Percentiles rank a stretch among this genome's conserved stretches.
Conservation (phyloP, 202 grass and related monocot species). For the Panicum hallii region DNA sequence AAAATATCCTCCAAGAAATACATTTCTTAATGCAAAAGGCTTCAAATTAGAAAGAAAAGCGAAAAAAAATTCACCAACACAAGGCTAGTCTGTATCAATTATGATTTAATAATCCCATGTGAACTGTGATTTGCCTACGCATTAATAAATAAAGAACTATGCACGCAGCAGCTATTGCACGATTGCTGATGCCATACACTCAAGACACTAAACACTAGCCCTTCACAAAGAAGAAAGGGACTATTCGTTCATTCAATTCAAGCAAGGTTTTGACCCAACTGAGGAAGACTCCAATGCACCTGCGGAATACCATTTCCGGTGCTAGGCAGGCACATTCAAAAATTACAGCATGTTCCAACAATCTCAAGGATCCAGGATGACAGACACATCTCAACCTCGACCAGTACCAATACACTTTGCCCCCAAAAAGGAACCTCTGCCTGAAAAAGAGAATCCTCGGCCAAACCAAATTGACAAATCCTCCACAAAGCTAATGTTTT, state of each 20-base stretch:
- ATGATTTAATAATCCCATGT: background rate
- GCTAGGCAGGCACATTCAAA: slow-evolving; percentile 15
- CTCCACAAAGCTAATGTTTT: slow-evolving; percentile 36
- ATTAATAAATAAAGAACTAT: background rate
- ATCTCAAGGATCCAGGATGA: slow-evolving; percentile 5
- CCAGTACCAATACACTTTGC: slow-evolving; percentile 13
- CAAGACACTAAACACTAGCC: too few relatives aligned
- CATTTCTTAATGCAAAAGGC: background rate
- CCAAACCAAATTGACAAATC: slow-evolving; percentile 40
- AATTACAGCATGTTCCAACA: slow-evolving; percentile 43
- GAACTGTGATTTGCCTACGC: background rate
- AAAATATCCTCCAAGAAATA: background rate
- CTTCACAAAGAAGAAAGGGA: background rate
- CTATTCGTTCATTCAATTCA: background rate
- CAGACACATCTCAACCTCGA: background rate
- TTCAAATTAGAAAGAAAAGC: background rate
- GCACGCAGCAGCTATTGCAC: background rate
- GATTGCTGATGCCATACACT: background rate
- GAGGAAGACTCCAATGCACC: slow-evolving; percentile 24
- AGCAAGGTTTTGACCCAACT: background rate
- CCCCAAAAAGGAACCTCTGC: slow-evolving; percentile 27
- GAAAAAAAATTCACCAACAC: too few relatives aligned
- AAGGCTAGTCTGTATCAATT: background rate
- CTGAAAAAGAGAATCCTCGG: slow-evolving; percentile 16
- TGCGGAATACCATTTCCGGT: slow-evolving; percentile 30